Base-by-base conservation (phyloP, 164 flowering plant genomes). In the Dillenia turbinata region DNA sequence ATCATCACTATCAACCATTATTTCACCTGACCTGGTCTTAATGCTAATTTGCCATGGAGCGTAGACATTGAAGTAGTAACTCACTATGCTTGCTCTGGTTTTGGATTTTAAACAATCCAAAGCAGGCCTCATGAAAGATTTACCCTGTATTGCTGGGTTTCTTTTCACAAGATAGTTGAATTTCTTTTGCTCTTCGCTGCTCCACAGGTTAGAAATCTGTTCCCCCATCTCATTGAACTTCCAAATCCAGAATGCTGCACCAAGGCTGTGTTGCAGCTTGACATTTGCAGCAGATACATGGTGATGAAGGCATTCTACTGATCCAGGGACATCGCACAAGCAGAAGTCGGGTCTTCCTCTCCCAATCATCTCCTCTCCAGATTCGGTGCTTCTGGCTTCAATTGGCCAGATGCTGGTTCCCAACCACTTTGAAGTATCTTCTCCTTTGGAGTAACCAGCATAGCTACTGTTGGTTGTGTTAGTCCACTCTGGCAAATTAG, bases 211-310 rank as follows among this genome's bases (percentile, higher is more conserved):
- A 6, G 75, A 68, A 59, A 82, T 79, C n/a, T 53, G 72, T 66
- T 75, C 82, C 13, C 89, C 89, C 85, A 80, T 80, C 46, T 76
- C 77, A 70, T 82, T 71, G 50, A 85, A 74, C 57, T 71, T 77
- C 89, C 83, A 78, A 22, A 13, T 57, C 45, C 3, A 58, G 48
- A 73, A 85, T 45, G 78, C 83, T 57, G 76, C 63, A 14, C 86
- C 82, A 9, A 80, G 65, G 12, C 75, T 78, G 43, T 57, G 54
- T 53, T 51, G 71, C 67, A 84, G 60, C 45, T 47, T 54, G 1
- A 33, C 50, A 44, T 69, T 75, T 48, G 68, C 57, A 67, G 74
- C 74, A 8, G 49, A 47, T 40, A 77, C 40, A 12, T 82, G 85
- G 17, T 16, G 60, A 47, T 60, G 71, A 52, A 77, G 46, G 63